Evolutionary conservation across 2,329 filamentous ascomycete genomes (phyloP).

Genomic region (Aspergillus sp.): DNA sequence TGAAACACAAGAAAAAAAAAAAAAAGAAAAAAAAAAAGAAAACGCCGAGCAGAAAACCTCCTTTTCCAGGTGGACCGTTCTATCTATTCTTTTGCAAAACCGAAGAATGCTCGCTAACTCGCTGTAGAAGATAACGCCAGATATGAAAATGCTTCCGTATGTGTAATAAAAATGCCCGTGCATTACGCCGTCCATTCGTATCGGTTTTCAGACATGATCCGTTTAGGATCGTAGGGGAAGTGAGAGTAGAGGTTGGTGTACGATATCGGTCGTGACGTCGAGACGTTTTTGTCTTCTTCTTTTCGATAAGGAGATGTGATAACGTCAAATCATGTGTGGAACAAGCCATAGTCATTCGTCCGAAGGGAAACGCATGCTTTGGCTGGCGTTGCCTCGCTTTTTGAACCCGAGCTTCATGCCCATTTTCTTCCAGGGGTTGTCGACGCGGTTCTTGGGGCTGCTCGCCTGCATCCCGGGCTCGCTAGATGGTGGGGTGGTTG

Average conservation of each 20-base stretch:
- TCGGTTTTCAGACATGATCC: conserved; percentile 14
- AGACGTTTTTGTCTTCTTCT: too few relatives aligned
- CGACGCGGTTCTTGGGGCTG: conserved; percentile 43
- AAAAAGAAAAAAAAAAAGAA: not conserved
- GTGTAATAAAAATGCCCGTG: conserved; percentile 19
- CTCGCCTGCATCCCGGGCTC: conserved; percentile 34
- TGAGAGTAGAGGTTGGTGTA: conserved; percentile 13
- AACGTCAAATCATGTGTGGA: not conserved
- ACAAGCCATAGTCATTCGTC: conserved; percentile 22
- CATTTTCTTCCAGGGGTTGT: conserved; percentile 55
- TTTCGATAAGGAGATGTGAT: not conserved
- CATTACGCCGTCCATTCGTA: conserved; percentile 25
- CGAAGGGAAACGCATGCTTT: conserved; percentile 24
- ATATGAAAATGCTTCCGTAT: conserved; percentile 19
- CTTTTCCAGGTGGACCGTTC: conserved; percentile 11
- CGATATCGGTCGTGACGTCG: conserved; percentile 16
- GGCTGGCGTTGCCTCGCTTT: conserved; percentile 31
- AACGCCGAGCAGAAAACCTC: conserved; percentile 14
- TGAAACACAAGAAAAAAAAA: not conserved
- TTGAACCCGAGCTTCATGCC: conserved; percentile 50
- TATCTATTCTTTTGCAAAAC: conserved; percentile 14
- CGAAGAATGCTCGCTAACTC: conserved; percentile 20
- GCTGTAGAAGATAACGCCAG: conserved; percentile 17
- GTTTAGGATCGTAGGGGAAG: conserved; percentile 10
- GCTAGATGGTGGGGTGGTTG: conserved; percentile 50